Base-by-base conservation (phyloP, 225 moss, liverwort and hornwort genomes). In the Polytrichum commune region DNA sequence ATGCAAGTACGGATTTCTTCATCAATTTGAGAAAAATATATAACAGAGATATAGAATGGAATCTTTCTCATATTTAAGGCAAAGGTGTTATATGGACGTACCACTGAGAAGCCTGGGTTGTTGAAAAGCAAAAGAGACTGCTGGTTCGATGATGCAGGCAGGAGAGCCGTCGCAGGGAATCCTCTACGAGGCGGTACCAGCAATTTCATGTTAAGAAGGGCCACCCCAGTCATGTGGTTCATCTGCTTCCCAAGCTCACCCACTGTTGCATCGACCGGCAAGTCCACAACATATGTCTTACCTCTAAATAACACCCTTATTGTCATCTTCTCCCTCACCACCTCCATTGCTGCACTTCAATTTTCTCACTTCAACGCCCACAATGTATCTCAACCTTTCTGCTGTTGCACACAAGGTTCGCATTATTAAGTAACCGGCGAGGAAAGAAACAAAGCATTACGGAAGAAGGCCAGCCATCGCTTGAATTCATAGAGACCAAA, bases 151-250 rank as follows among this genome's bases (percentile, higher is more conserved):
- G 79, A 77, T 8, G 93, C 90, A 25, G 78, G 74, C 22, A 98
- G 53, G 6, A 78, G 60, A 5, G 66, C 19, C 54, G 20, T 58
- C 9, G 58, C 58, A 19, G 72, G 73, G 8, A 73, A 82, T 56
- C 83, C 87, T 58, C 58, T 22, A 20, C 23, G 6, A 56, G 83
- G 89, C 0, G 92, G 97, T 19, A 92, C 73, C 61, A 98, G 64
- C 62, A 98, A 82, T 22, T 90, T 88, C 84, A 98, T 75, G 54
- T 90, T 98, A 62, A 82, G 83, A 68, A 90, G 80, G 27, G 79
- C 90, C 5, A 93, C 93, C 46, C 97, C 90, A 4, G 97, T 98
- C 13, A 83, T 78, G 66, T 81, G 64, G 74, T 91, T 85, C 53
- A 98, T 78, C 67, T 91, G 79, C 64, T 83, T 78, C 55, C 97